Base-by-base conservation (phyloP, 2,329 filamentous ascomycete species). In the Laburnicola sp. region DNA sequence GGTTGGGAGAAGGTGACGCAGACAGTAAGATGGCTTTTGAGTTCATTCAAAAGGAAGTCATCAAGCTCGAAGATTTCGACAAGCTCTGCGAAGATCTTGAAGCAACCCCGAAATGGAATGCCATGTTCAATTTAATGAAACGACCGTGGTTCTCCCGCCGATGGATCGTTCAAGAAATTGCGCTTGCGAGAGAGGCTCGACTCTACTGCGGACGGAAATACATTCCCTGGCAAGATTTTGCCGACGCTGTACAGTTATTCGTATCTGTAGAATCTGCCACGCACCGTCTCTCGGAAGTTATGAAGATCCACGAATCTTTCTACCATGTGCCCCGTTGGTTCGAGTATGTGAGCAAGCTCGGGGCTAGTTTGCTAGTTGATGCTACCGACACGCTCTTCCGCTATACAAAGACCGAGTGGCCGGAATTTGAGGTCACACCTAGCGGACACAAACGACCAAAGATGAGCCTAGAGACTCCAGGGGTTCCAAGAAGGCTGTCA, bases 231-330 rank as follows among this genome's bases (percentile, higher is more conserved):
- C 46, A 56, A 6, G 62, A 72, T 2, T 69, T 78, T 27, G 67
- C 73, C 3, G 64, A 67, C 9, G 72, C 73, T 1, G 68, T 75
- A 7, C 63, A 68, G 28, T 59, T 75, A 2, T 74, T 75, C 25
- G 68, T 73, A 6, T 68, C 73, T 27, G 68, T 71, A 3, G 72
- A 75, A 45, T 67, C 67, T 0, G 65, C 63, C 0, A 73, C 70
- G 2, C 69, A 71, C 32, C 55, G 61, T 1, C 50, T 75, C 3
- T 75, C 70, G 0, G 67, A 74, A 26, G 57, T 73, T 3, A 71
- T 75, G 59, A 59, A 65, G 38, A 65, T 58, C 26, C 63, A 67
- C 31, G 45, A 53, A 22, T 45, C 56, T 2, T 69, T 45, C 32
- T 11, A 47, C 22, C 40, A 65, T 38, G 60, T 70, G 0, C 69